Percentiles rank a stretch among this genome's conserved stretches.
Evolutionary conservation across 352 stramenopile genomes (phyloP).

Genomic region (Globisporangium apiculatum): DNA sequence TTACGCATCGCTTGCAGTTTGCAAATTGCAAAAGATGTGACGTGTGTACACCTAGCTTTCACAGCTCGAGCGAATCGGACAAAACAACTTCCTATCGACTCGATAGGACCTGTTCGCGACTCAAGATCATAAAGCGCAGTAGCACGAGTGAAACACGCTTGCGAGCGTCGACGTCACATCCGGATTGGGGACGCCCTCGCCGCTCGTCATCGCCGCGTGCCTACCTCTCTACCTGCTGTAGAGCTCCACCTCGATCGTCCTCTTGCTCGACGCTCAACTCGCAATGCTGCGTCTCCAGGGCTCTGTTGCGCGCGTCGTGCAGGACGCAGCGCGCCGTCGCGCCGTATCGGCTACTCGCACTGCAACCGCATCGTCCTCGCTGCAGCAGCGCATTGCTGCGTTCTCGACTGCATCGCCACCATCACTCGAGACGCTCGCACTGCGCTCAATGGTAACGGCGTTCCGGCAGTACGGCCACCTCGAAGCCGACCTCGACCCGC

Average conservation of each 20-base stretch:
- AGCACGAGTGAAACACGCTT: not conserved
- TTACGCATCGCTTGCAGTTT: not conserved
- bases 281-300: slow-evolving; percentile 58
- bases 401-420: slow-evolving; percentile 27
- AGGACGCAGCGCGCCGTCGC: slow-evolving; percentile 12
- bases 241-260: not conserved
- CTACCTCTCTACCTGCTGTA: not conserved
- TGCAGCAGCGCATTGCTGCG: not conserved
- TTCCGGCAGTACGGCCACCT: slow-evolving; percentile 77
- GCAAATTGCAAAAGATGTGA: not conserved
- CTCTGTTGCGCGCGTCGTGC: slow-evolving; percentile 20
- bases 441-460: slow-evolving; percentile 55
- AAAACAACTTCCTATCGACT: not conserved
- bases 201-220: not conserved
- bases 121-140: too few species aligned
- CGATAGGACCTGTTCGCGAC: too few species aligned
- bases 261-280: too few species aligned
- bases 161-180: not conserved
- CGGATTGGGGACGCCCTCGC: not conserved
- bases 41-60: not conserved
- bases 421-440: slow-evolving; percentile 54
- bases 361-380: not conserved
- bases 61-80: not conserved
- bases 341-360: not conserved
- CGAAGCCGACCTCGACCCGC: slow-evolving; percentile 62